These are phyloP conservation scores for Diaporthe sp. DNA, from an alignment of 2,329 filamentous ascomycete species.

Conservation along the genomic window DNA sequence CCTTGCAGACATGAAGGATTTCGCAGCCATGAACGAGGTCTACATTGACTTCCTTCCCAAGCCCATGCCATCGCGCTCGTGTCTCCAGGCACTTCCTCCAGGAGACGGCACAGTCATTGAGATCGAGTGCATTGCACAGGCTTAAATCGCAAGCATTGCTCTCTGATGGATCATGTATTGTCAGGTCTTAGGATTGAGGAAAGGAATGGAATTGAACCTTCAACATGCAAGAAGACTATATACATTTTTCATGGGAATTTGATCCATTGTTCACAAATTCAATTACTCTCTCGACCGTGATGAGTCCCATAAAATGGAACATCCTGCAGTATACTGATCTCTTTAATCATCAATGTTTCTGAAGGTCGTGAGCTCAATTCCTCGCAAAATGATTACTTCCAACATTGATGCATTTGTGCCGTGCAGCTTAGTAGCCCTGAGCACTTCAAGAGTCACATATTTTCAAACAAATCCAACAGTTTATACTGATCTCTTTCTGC, in stretches of 20 bases:
- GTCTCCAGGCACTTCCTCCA: slow-evolving; percentile 54
- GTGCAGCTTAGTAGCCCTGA: no score
- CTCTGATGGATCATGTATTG: neutral
- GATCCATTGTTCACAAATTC: neutral
- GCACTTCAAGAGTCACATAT: no score
- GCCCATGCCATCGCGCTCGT: slow-evolving; percentile 57
- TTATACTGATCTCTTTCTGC: no score
- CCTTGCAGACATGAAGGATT: slow-evolving; percentile 47
- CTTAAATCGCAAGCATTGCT: slow-evolving; percentile 37
- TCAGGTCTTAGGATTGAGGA: neutral
- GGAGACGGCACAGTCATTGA: slow-evolving; percentile 56
- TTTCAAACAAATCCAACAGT: no score
- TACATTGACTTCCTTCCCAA: slow-evolving; percentile 55
- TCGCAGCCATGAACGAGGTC: slow-evolving; percentile 49
- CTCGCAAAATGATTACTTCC: no score
- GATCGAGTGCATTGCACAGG: slow-evolving; percentile 59
- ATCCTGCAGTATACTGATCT: no score
- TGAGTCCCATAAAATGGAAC: neutral
- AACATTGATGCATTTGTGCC: no score
- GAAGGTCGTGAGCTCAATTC: no score
- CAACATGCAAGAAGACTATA: neutral
- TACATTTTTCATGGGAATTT: neutral
- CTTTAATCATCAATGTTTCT: no score
- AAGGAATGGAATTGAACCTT: neutral
- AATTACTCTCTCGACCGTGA: neutral